phyloP scores from a whole-genome alignment of 202 grass and related monocot species.

The Digitaria exilis region DNA sequence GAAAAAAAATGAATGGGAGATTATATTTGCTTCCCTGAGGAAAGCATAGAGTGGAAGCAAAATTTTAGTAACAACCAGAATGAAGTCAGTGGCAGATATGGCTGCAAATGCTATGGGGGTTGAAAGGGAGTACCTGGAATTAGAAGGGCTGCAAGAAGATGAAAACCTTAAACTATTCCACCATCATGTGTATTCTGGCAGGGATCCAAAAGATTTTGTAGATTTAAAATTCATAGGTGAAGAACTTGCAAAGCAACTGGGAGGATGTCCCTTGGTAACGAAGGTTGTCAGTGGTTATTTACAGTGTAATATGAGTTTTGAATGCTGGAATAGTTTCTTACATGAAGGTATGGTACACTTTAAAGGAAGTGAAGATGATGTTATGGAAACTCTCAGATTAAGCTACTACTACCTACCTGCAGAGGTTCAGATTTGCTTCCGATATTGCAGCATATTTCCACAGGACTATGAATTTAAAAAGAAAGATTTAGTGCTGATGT shows the following conservation, averaged over 20 bases:
- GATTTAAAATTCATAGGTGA: conserved; percentile 15
- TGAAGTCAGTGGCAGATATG: conserved; percentile 44
- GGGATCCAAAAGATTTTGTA: conserved; percentile 19
- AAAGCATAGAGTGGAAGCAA: conserved; percentile 43
- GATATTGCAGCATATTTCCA: conserved; percentile 50
- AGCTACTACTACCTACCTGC: conserved; percentile 54
- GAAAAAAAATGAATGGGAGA: conserved; percentile 37
- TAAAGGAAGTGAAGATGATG: conserved; percentile 32
- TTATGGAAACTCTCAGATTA: conserved; percentile 42
- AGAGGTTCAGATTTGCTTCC: conserved; percentile 54
- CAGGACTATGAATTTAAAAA: conserved; percentile 45
- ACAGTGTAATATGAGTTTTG: conserved; percentile 13
- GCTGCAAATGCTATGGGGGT: conserved; percentile 36
- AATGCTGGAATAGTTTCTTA: conserved; percentile 40
- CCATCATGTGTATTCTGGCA: conserved; percentile 38
- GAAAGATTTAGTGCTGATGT: conserved; percentile 56
- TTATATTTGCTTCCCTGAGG: conserved; percentile 52
- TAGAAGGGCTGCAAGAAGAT: conserved; percentile 42
- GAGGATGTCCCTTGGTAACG: conserved; percentile 56
- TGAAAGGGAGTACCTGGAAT: conserved; percentile 27
- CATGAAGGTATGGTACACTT: conserved; percentile 39
- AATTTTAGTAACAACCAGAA: conserved; percentile 51
- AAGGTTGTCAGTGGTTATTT: conserved; percentile 47
- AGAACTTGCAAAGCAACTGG: conserved; percentile 31
- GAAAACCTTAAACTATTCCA: conserved; percentile 45